phyloP scores from a whole-genome alignment of 305 asterid species.

The Solanum hybrid region DNA sequence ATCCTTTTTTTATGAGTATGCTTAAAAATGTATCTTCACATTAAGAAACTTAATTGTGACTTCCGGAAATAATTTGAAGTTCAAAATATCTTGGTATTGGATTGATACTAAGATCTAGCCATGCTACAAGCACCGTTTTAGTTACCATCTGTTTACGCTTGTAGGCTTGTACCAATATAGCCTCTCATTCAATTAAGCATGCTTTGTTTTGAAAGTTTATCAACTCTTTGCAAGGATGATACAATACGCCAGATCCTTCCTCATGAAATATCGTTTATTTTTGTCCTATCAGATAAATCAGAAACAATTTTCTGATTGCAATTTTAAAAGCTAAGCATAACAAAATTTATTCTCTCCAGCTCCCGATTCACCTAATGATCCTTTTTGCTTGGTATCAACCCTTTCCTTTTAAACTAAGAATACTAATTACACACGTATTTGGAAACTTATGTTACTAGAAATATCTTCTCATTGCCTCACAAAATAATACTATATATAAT shows the following conservation, averaged over 20 bases:
- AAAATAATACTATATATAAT: neutral
- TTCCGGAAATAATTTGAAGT: neutral
- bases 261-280: neutral
- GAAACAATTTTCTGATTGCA: neutral
- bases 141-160: neutral
- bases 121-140: neutral
- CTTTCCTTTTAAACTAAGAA: neutral
- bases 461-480: neutral
- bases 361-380: neutral
- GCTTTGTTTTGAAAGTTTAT: neutral
- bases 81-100: neutral
- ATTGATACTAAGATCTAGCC: neutral
- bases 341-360: neutral
- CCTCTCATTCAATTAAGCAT: neutral
- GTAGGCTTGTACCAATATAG: neutral
- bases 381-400: neutral
- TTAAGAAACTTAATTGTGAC: neutral
- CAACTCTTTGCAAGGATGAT: neutral
- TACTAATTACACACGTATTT: neutral
- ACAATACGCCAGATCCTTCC: neutral
- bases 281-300: neutral
- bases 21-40: neutral
- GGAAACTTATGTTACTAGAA: neutral
- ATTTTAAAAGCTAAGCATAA: neutral
- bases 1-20: neutral